phyloP scores from a whole-genome alignment of 2,329 filamentous ascomycete species.

The Fusarium sp. region DNA sequence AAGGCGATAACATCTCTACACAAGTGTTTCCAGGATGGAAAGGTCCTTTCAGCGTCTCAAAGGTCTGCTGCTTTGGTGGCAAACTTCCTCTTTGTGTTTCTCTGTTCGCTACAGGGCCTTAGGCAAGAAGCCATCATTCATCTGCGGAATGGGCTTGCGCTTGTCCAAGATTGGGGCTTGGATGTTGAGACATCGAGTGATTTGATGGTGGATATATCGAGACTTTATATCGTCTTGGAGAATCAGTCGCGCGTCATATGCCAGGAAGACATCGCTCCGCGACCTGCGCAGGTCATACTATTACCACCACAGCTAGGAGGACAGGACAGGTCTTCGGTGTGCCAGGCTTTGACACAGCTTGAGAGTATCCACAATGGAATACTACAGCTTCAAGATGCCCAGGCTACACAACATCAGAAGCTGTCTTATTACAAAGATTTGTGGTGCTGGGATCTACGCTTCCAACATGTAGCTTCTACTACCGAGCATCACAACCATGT shows the following conservation, averaged over 20 bases:
- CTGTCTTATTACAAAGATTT: fast-evolving
- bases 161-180: neutral
- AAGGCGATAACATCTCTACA: neutral
- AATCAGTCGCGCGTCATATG: neutral
- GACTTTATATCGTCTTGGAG: neutral
- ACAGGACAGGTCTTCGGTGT: fast-evolving
- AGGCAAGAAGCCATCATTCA: neutral
- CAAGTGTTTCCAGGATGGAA: neutral
- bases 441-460: neutral
- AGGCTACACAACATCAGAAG: too few species aligned
- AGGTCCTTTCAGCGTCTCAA: fast-evolving
- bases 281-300: neutral
- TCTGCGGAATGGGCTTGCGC: neutral
- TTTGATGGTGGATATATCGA: neutral
- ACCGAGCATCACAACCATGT: neutral
- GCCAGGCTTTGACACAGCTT: neutral
- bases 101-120: slow-evolving; percentile 5
- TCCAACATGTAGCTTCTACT: fast-evolving
- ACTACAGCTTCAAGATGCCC: fast-evolving
- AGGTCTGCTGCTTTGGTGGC: neutral
- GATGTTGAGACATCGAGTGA: fast-evolving
- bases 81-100: neutral
- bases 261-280: neutral
- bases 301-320: neutral
- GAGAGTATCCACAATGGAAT: neutral